Evolutionary conservation across 2,329 filamentous ascomycete genomes (phyloP).

Genomic region (Ceratocystis eucalypticola): DNA sequence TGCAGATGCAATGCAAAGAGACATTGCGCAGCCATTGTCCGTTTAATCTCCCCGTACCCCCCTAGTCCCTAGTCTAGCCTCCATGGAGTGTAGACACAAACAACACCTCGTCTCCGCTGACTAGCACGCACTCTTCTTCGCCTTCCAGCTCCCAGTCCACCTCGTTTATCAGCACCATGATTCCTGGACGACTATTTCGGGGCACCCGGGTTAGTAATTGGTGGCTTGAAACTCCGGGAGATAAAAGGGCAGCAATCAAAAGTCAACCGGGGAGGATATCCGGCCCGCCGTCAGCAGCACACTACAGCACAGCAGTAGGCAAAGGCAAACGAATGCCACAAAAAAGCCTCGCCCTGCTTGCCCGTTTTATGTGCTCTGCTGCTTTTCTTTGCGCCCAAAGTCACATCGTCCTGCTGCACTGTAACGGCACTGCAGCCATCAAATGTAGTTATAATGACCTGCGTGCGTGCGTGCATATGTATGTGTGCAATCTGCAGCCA

Average conservation of each 20-base stretch:
- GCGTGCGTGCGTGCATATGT: neutral
- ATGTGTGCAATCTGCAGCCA: neutral
- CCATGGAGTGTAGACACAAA: constrained; percentile 96
- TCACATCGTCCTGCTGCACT: neutral
- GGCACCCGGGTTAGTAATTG: constrained; percentile 21
- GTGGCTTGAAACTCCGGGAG: neutral
- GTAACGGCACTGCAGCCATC: neutral
- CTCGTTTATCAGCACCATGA: constrained; percentile 93
- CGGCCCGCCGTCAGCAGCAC: neutral
- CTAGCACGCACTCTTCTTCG: constrained; percentile 77
- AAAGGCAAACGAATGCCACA: neutral
- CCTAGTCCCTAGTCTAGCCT: constrained; percentile 40
- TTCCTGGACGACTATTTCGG: constrained; percentile 66
- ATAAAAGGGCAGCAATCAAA: neutral
- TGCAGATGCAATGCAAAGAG: too few relatives aligned
- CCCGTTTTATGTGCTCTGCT: neutral
- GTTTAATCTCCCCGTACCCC: neutral
- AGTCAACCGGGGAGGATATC: neutral
- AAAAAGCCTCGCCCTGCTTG: neutral
- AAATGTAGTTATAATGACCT: neutral
- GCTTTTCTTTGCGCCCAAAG: neutral
- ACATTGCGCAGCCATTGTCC: too few relatives aligned
- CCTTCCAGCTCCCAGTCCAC: constrained; percentile 97
- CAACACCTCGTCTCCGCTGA: constrained; percentile 71
- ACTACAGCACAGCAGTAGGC: neutral